Base-by-base conservation (phyloP, 2,329 filamentous ascomycete genomes). In the Verticillium klebahnii region DNA sequence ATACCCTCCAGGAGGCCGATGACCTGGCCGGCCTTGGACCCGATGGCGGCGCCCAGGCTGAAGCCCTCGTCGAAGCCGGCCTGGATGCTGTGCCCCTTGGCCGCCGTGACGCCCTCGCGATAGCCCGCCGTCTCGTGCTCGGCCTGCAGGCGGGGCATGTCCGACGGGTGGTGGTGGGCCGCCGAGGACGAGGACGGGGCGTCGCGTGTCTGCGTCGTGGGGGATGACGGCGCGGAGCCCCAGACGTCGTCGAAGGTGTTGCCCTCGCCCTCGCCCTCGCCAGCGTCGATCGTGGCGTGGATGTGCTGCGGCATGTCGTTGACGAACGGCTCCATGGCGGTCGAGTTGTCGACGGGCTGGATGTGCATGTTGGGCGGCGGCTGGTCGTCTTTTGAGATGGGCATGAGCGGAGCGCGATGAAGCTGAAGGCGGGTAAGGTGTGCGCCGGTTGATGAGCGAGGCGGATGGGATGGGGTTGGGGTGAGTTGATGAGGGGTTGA, bases 31-130 rank as follows among this genome's bases (percentile, higher is more conserved):
- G 88, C 89, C 32, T 83, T 82, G 66, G 90, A 74, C 0, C 94
- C 95, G 34, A 98, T 78, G 59, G 89, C 87, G 1, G 92, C 93
- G 14, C 95, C 95, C 0, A 98, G 81, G 15, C 87, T 82, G 73
- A 93, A 98, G 0, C 94, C 94, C 66, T 94, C 91, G 72, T 99
- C 95, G 71, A 99, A 98, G 0, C 94, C 94, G 15, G 82, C 82
- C 75, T 99, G 95, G 31, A 97, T 86, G 69, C 87, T 89, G 57
- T 82, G 77, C 31, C 85, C 85, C 73, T 98, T 98, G 36, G 90
- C 90, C 3, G 79, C 80, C 0, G 89, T 84, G 60, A 98, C 85
- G 55, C 94, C 95, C 69, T 97, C 93, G 63, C 94, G 89, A 76
- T 98, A 98, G 23, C 95, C 95, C 45, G 91, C 88, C 8, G 91